Conservation (phyloP, 129 eudicot species). For the Helichrysum umbraculigerum region DNA sequence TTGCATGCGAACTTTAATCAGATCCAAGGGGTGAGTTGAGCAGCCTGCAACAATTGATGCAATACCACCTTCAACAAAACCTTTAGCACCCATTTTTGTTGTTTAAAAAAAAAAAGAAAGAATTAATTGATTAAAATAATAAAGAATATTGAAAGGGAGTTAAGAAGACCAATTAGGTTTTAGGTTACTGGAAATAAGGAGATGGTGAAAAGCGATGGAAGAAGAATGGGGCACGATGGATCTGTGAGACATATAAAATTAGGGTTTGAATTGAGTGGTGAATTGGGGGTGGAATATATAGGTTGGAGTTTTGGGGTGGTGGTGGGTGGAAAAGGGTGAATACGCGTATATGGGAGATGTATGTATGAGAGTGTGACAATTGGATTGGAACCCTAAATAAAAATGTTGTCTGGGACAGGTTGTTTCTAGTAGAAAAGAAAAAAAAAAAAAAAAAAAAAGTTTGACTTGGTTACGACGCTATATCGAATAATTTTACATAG, state of each 20-base stretch:
- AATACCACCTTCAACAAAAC: slow-evolving; percentile 73
- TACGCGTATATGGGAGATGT: slow-evolving; percentile 16
- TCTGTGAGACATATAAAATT: slow-evolving; percentile 48
- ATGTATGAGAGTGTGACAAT: neutral
- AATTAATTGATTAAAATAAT: neutral
- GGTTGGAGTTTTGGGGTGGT: neutral
- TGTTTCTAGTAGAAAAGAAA: slow-evolving; percentile 20
- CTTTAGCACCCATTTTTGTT: slow-evolving; percentile 58
- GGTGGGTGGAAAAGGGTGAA: slow-evolving; percentile 15
- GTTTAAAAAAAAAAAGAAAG: too few relatives aligned
- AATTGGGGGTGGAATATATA: slow-evolving; percentile 22
- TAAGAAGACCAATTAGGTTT: slow-evolving; percentile 37
- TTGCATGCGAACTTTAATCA: slow-evolving; percentile 82
- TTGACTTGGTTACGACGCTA: slow-evolving; percentile 28
- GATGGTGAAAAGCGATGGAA: slow-evolving; percentile 41
- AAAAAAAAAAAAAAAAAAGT: too few relatives aligned
- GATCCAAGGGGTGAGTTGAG: slow-evolving; percentile 74
- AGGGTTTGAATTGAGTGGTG: slow-evolving; percentile 1
- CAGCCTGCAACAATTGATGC: slow-evolving; percentile 86
- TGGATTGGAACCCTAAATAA: slow-evolving; percentile 10
- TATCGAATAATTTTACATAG: neutral
- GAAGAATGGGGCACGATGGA: slow-evolving; percentile 43
- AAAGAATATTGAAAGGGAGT: neutral
- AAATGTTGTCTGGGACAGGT: slow-evolving; percentile 23
- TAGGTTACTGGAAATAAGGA: slow-evolving; percentile 40